Evolutionary conservation across 495 filamentous ascomycete species (phyloP).

Genomic region (Trichoderma virens): DNA sequence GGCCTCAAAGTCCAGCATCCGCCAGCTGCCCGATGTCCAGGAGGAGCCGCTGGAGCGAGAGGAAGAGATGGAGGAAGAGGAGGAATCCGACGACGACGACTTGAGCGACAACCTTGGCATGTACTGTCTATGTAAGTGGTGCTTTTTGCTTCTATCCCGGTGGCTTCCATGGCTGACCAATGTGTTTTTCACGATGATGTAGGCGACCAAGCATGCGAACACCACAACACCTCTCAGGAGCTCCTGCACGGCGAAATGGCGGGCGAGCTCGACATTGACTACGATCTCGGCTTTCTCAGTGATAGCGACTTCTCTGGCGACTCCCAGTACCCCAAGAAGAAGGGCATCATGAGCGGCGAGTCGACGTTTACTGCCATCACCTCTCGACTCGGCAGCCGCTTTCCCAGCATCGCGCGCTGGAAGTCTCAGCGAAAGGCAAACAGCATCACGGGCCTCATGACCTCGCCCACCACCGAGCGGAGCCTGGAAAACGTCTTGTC

Average conservation of each 20-base stretch:
- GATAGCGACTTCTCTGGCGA: constrained; percentile 47
- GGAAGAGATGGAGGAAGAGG: constrained; percentile 22
- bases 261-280: constrained; percentile 35
- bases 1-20: constrained; percentile 33
- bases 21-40: constrained; percentile 45
- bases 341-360: constrained; percentile 54
- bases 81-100: constrained; percentile 31
- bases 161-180: not conserved
- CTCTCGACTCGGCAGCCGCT: constrained; percentile 58
- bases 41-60: constrained; percentile 49
- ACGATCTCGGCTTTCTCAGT: constrained; percentile 53
- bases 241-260: constrained; percentile 28
- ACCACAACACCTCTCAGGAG: constrained; percentile 25
- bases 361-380: constrained; percentile 56
- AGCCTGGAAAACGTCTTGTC: constrained; percentile 35
- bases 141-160: not conserved
- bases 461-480: constrained; percentile 39
- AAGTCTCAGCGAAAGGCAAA: constrained; percentile 48
- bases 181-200: not conserved
- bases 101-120: constrained; percentile 30
- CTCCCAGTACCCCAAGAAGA: constrained; percentile 46
- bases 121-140: constrained; percentile 45
- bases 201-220: constrained; percentile 27
- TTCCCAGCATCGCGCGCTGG: constrained; percentile 65
- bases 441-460: constrained; percentile 24